Evolutionary conservation across 1,284 basidiomycete genomes (phyloP).

Genomic region (Ustilago bromivora): DNA sequence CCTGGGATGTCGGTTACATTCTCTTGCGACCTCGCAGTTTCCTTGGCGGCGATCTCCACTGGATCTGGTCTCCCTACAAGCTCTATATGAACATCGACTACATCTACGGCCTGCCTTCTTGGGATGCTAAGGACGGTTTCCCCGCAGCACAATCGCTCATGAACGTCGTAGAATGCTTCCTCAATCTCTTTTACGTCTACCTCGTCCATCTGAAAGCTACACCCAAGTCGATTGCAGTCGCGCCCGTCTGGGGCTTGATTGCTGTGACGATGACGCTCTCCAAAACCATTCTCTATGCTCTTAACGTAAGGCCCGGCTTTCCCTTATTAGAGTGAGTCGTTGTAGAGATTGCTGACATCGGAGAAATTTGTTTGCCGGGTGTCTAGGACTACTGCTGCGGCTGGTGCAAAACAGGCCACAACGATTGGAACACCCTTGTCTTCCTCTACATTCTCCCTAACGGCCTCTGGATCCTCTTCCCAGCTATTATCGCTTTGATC

Average conservation of each 20-base stretch:
- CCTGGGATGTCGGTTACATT: constrained; percentile 62
- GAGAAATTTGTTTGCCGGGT: neutral
- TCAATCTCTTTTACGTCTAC: constrained; percentile 81
- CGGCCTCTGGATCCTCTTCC: constrained; percentile 81
- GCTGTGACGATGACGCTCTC: constrained; percentile 81
- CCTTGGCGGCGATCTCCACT: constrained; percentile 71
- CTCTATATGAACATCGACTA: constrained; percentile 81
- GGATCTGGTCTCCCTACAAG: constrained; percentile 46
- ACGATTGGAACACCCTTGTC: constrained; percentile 74
- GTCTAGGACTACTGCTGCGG: constrained; percentile 70
- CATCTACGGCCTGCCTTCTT: constrained; percentile 80
- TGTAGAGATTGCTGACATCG: neutral
- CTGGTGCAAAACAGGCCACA: constrained; percentile 81
- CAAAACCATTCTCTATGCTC: constrained; percentile 80
- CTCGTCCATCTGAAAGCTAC: constrained; percentile 75
- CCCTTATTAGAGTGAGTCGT: neutral
- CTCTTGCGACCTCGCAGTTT: constrained; percentile 55
- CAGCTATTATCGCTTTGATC: constrained; percentile 74
- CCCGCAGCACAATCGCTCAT: constrained; percentile 85
- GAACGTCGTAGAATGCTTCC: constrained; percentile 81
- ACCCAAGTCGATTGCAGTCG: constrained; percentile 73
- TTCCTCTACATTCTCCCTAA: constrained; percentile 82
- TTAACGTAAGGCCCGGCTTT: constrained; percentile 37
- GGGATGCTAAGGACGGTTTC: constrained; percentile 80
- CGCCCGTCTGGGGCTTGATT: constrained; percentile 80